Base-by-base conservation (phyloP, 2,329 filamentous ascomycete genomes). In the Xylariaceae sp. region DNA sequence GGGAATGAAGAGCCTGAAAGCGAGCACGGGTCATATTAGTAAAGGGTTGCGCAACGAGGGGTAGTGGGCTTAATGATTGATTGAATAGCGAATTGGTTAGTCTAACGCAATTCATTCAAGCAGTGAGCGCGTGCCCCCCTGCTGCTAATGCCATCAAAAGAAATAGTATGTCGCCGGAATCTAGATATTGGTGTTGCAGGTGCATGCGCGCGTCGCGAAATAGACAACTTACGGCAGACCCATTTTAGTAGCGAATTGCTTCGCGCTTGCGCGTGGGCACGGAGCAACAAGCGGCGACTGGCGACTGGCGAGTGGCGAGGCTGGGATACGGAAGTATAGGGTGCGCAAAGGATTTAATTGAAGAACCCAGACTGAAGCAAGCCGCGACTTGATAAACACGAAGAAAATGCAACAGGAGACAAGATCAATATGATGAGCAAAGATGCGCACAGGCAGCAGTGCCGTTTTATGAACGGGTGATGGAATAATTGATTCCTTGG, bases 191-290 rank as follows among this genome's bases (percentile, higher is more conserved):
- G 39, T 33, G 33, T 40, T 18, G 42, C 35, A 18, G 35, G 58
- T 50, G 60, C 51, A 57, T 33, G 53, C 30, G 46, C 52, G 42
- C 55, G 50, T 61, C 58, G 64, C 59, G 57, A 45, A 32, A 42
- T 47, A 55, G 52, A 53, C 55, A 53, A 76, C 76, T 76, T 74
- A 79, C 76, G 76, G 76, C 44, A 78, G 76, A 65, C 76, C 76
- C 76, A 79, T 79, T 57, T 64, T 65, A 53, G 46, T 13, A 57
- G 44, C 37, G 52, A 47, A 57, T 50, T 54, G 55, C 41, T 60
- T 59, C 50, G 59, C 49, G 51, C 46, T 26, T 11, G 42, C 41
- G 57, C 44, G 47, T 53, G 39, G 10, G 32, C 27, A 21, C 42
- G 48, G 39, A 39, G 41, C 21, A 43, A 20, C 42, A 18, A 49